phyloP scores from a whole-genome alignment of 2,329 filamentous ascomycete species.

The Trichoderma cornu-damae region DNA sequence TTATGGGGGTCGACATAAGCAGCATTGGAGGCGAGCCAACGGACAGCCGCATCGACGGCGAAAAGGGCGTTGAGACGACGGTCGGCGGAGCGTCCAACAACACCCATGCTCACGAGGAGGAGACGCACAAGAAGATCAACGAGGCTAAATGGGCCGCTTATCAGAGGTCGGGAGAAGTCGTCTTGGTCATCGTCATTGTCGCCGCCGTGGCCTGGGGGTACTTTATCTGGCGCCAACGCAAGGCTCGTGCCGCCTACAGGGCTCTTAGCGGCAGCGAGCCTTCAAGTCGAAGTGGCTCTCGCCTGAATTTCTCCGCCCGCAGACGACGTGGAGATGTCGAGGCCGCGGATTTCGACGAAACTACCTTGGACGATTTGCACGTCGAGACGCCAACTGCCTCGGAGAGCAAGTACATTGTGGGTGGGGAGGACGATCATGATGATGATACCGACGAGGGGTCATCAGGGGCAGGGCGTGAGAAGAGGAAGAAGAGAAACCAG shows the following conservation, averaged over 20 bases:
- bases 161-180: slow-evolving; percentile 78
- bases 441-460: slow-evolving; percentile 46
- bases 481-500: slow-evolving; percentile 1
- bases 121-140: slow-evolving; percentile 63
- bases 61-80: slow-evolving; percentile 71
- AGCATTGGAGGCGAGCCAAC: slow-evolving; percentile 76
- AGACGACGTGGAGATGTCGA: slow-evolving; percentile 52
- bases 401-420: slow-evolving; percentile 51
- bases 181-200: slow-evolving; percentile 73
- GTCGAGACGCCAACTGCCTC: slow-evolving; percentile 42
- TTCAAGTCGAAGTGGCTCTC: slow-evolving; percentile 30
- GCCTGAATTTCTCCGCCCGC: slow-evolving; percentile 45
- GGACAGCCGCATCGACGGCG: slow-evolving; percentile 78
- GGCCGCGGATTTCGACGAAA: slow-evolving; percentile 61
- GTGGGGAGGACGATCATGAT: slow-evolving; percentile 47
- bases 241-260: slow-evolving; percentile 51
- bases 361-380: slow-evolving; percentile 58
- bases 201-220: slow-evolving; percentile 71
- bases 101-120: slow-evolving; percentile 49
- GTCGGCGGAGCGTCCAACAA: slow-evolving; percentile 63
- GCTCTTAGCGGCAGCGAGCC: slow-evolving; percentile 41
- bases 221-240: slow-evolving; percentile 59
- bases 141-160: slow-evolving; percentile 87
- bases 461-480: slow-evolving; percentile 34
- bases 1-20: slow-evolving; percentile 88